A percentile compares a stretch with the other conserved stretches of the same genome.
Conservation (phyloP, 768 basidiomycete genomes). For the Leccinum subtestaceum region DNA sequence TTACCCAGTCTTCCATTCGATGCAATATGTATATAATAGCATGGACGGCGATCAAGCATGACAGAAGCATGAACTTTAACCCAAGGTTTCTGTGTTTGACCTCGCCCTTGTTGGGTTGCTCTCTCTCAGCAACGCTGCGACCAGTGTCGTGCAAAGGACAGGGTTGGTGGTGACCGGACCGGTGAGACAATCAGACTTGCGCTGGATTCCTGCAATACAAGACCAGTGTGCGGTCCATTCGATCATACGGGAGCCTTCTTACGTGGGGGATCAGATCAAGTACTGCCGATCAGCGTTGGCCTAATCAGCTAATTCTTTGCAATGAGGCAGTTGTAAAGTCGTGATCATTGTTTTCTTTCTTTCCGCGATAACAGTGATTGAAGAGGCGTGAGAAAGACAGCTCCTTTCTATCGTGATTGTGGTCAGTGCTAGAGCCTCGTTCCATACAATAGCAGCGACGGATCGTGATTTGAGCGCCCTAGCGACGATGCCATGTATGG, state of each 20-base stretch:
- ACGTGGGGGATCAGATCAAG: background rate
- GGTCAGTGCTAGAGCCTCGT: background rate
- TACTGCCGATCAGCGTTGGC: background rate
- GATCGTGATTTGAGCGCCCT: background rate
- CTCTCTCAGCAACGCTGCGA: background rate
- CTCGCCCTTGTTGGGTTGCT: background rate
- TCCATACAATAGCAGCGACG: background rate
- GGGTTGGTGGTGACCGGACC: background rate
- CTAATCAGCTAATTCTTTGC: background rate
- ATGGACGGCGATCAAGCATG: background rate
- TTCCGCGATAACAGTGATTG: too few relatives aligned
- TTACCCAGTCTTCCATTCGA: background rate
- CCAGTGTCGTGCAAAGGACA: background rate
- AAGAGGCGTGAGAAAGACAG: too few relatives aligned
- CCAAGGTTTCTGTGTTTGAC: background rate
- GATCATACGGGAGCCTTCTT: background rate
- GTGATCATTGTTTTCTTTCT: too few relatives aligned
- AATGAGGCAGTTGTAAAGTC: background rate
- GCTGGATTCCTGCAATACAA: background rate
- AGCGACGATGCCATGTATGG: background rate
- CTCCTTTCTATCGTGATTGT: background rate
- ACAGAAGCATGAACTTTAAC: background rate
- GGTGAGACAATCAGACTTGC: background rate
- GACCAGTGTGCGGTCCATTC: too few relatives aligned
- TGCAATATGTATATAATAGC: background rate